Conservation (phyloP, 2,329 filamentous ascomycete species). For the Penicillium sp. region DNA sequence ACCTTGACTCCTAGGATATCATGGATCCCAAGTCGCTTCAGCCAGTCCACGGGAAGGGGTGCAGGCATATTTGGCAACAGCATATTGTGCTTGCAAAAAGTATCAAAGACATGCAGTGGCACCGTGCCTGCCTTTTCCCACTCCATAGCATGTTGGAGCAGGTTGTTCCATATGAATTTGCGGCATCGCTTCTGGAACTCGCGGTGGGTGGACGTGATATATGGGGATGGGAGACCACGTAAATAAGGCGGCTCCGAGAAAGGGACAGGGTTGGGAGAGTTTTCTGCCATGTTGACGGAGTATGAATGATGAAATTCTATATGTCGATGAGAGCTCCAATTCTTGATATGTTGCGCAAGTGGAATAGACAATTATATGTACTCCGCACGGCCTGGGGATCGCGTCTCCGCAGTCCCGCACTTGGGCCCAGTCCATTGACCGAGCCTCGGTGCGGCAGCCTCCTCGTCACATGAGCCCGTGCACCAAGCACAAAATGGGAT, state of each 20-base stretch:
- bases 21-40: constrained; percentile 66
- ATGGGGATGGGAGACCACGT: constrained; percentile 68
- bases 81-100: constrained; percentile 68
- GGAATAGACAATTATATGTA: neutral
- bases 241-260: constrained; percentile 76
- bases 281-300: constrained; percentile 30
- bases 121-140: constrained; percentile 70
- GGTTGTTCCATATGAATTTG: constrained; percentile 64
- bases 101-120: constrained; percentile 64
- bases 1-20: constrained; percentile 68
- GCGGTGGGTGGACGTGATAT: constrained; percentile 67
- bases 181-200: constrained; percentile 69
- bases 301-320: neutral
- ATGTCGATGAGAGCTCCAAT: neutral
- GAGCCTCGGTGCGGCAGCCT: constrained; percentile 12
- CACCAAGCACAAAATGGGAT: neutral
- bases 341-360: neutral
- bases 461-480: constrained; percentile 11
- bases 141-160: constrained; percentile 64
- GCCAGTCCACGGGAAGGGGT: constrained; percentile 68
- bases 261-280: constrained; percentile 52
- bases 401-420: constrained; percentile 17
- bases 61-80: constrained; percentile 70
- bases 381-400: constrained; percentile 1
- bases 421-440: neutral